phyloP scores from a whole-genome alignment of 2,329 filamentous ascomycete genomes.

The Stachybotrys elegans region DNA sequence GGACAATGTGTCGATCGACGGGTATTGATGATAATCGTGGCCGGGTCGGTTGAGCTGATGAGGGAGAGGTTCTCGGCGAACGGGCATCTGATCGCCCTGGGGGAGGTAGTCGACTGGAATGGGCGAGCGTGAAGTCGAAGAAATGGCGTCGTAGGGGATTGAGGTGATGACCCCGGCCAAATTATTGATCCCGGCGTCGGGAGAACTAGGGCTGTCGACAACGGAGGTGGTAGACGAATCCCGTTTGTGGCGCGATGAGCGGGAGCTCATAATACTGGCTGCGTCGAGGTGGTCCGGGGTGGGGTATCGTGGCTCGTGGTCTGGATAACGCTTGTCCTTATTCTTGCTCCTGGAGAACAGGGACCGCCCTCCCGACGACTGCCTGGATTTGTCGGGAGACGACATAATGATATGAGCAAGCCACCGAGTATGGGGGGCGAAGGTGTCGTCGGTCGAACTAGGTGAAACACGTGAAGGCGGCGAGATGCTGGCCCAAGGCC shows the following conservation, averaged over 20 bases:
- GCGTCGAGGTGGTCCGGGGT: conserved; percentile 52
- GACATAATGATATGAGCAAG: no score
- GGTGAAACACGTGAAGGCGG: conserved; percentile 26
- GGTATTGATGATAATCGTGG: conserved; percentile 85
- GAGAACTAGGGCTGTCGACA: conserved; percentile 61
- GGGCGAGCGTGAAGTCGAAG: conserved; percentile 62
- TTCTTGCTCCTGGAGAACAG: conserved; percentile 91
- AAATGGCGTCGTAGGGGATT: conserved; percentile 75
- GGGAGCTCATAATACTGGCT: conserved; percentile 57
- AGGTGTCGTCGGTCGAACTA: conserved; percentile 12
- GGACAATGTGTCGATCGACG: conserved; percentile 57
- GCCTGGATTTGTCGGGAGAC: conserved; percentile 71
- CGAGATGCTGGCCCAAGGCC: conserved; percentile 30
- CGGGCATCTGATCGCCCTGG: conserved; percentile 56
- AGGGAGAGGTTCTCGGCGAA: conserved; percentile 68
- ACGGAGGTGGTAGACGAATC: conserved; percentile 67
- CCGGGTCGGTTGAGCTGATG: conserved; percentile 77
- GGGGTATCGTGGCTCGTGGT: conserved; percentile 54
- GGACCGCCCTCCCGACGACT: conserved; percentile 69
- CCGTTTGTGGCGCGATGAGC: conserved; percentile 69
- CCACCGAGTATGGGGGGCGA: conserved; percentile 11
- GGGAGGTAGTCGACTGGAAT: conserved; percentile 70
- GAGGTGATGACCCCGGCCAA: conserved; percentile 80
- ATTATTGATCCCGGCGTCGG: conserved; percentile 64
- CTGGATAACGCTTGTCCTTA: conserved; percentile 59